phyloP scores from a whole-genome alignment of 75 land plant genomes.

The Sequoiadendron giganteum region DNA sequence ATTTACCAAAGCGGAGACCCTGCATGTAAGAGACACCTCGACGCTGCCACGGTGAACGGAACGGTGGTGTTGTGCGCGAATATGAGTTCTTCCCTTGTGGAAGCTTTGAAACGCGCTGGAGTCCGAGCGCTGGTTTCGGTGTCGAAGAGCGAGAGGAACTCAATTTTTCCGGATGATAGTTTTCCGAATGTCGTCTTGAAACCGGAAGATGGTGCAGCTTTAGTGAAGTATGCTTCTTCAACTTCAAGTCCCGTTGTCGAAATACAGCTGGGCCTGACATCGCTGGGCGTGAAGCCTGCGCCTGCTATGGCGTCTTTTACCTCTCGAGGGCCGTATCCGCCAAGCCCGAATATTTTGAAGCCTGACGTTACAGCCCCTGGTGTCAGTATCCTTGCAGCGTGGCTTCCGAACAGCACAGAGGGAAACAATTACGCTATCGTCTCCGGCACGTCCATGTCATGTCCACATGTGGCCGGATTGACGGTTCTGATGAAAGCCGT shows the following conservation, averaged over 20 bases:
- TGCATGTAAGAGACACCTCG: neutral
- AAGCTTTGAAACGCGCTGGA: neutral
- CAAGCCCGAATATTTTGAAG: too few species aligned
- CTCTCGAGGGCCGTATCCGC: too few species aligned
- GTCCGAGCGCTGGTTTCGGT: slow-evolving; percentile 5
- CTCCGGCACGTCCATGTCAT: too few species aligned
- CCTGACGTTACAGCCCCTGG: too few species aligned
- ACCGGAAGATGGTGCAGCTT: neutral
- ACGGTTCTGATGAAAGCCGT: too few species aligned
- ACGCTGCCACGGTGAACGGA: slow-evolving; percentile 7
- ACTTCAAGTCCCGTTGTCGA: neutral
- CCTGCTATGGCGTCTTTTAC: neutral
- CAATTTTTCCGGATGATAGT: neutral
- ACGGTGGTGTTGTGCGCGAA: slow-evolving; percentile 6
- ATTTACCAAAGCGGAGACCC: neutral
- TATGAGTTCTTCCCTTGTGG: slow-evolving; percentile 12
- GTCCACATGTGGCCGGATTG: too few species aligned
- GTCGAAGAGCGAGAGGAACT: neutral
- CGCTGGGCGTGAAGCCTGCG: neutral
- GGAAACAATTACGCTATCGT: too few species aligned
- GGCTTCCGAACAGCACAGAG: too few species aligned
- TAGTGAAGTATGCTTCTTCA: neutral
- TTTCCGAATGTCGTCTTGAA: neutral
- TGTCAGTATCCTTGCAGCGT: too few species aligned
- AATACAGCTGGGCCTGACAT: neutral